Percentiles rank a stretch among this genome's conserved stretches.
phyloP scores from a whole-genome alignment of 352 stramenopile genomes.

The Phytophthora pisi region DNA sequence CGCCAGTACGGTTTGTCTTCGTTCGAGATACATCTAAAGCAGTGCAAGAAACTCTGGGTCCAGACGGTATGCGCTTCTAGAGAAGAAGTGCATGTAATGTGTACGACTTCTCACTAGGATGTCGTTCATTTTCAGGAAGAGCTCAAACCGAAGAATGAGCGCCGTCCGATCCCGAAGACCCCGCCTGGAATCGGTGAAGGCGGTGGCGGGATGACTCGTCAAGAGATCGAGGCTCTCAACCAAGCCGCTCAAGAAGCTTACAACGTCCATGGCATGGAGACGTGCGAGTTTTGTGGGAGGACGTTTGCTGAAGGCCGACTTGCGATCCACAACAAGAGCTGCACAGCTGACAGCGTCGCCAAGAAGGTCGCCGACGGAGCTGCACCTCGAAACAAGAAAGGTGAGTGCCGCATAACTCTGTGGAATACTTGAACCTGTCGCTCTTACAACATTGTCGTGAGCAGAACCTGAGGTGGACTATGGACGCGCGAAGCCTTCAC shows the following conservation, averaged over 20 bases:
- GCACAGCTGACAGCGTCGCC: conserved; percentile 42
- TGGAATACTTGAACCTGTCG: background rate
- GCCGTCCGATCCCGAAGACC: conserved; percentile 68
- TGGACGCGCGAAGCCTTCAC: conserved; percentile 25
- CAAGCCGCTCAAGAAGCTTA: conserved; percentile 66
- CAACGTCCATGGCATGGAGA: conserved; percentile 81
- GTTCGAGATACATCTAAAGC: conserved; percentile 86
- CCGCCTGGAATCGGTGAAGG: conserved; percentile 49
- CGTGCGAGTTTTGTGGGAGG: conserved; percentile 72
- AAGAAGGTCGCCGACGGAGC: conserved; percentile 61
- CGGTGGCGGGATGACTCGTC: conserved; percentile 43
- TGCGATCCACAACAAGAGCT: conserved; percentile 74
- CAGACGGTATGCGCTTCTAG: conserved; percentile 41
- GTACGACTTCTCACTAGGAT: background rate
- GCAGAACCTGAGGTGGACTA: conserved; percentile 43
- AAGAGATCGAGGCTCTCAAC: conserved; percentile 77
- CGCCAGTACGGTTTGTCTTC: conserved; percentile 81
- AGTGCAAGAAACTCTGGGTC: conserved; percentile 85
- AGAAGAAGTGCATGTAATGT: background rate
- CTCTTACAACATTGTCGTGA: conserved; percentile 3
- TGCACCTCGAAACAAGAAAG: conserved; percentile 61
- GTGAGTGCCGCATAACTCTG: conserved; percentile 16
- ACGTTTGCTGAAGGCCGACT: conserved; percentile 80
- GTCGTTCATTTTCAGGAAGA: conserved; percentile 54
- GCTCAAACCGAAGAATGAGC: conserved; percentile 64